Evolutionary conservation across 148 eudicot genomes (phyloP).

Genomic region (Silene conica): DNA sequence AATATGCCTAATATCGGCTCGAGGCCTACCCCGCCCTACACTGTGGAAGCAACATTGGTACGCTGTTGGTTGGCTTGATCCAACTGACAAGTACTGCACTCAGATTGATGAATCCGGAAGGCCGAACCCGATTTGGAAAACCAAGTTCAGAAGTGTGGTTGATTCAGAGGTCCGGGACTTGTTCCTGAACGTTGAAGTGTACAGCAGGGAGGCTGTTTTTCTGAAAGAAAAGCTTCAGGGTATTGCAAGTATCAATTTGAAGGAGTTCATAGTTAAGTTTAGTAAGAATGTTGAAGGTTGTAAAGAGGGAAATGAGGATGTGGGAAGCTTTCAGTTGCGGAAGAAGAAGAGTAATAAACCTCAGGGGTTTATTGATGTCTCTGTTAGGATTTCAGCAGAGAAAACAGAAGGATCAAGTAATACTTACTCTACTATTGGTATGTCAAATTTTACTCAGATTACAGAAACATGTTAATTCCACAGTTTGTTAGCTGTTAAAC

Average conservation of each 20-base stretch:
- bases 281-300: slow-evolving; percentile 30
- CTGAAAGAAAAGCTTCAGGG: slow-evolving; percentile 69
- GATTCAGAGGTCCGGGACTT: slow-evolving; percentile 39
- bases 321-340: slow-evolving; percentile 81
- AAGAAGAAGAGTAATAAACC: slow-evolving; percentile 50
- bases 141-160: slow-evolving; percentile 51
- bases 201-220: slow-evolving; percentile 71
- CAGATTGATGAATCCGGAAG: slow-evolving; percentile 63
- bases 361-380: slow-evolving; percentile 77
- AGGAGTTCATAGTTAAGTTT: slow-evolving; percentile 55
- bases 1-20: slow-evolving; percentile 69
- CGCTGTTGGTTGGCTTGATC: slow-evolving; percentile 85
- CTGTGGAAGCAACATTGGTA: slow-evolving; percentile 79
- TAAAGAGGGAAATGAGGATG: slow-evolving; percentile 43
- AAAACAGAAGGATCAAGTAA: slow-evolving; percentile 34
- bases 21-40: slow-evolving; percentile 55
- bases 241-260: slow-evolving; percentile 47
- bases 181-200: slow-evolving; percentile 60
- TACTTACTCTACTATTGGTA: slow-evolving; percentile 45
- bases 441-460: background rate
- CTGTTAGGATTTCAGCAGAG: slow-evolving; percentile 55
- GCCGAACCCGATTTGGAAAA: slow-evolving; percentile 71
- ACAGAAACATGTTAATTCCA: too few relatives aligned
- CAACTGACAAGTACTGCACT: slow-evolving; percentile 69
- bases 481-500: too few relatives aligned